A percentile compares a stretch with the other conserved stretches of the same genome.
phyloP scores from a whole-genome alignment of 164 flowering plant genomes.

The Taxillus chinensis region DNA sequence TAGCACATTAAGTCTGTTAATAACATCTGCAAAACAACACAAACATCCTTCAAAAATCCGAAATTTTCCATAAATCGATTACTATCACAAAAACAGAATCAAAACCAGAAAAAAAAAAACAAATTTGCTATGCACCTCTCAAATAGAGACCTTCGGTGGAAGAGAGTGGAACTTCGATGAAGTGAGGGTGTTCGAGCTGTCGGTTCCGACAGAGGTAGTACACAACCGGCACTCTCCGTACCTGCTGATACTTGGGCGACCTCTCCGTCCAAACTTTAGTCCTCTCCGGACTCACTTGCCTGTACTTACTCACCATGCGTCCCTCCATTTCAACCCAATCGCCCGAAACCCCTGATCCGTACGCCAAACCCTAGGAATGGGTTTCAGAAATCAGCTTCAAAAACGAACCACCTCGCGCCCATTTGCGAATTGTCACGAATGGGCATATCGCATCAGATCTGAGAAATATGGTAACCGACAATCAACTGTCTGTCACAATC shows the following conservation, averaged over 20 bases:
- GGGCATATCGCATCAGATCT: background rate
- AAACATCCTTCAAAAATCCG: background rate
- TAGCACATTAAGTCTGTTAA: slow-evolving; percentile 61
- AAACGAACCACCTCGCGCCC: background rate
- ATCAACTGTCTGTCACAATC: too few relatives aligned
- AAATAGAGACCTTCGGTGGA: slow-evolving; percentile 73
- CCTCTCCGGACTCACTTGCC: slow-evolving; percentile 79
- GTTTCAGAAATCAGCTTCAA: too few relatives aligned
- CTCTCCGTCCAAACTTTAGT: slow-evolving; percentile 70
- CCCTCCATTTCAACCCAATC: slow-evolving; percentile 42
- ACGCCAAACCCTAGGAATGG: too few relatives aligned
- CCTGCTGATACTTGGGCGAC: slow-evolving; percentile 58
- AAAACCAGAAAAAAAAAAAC: background rate
- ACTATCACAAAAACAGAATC: too few relatives aligned
- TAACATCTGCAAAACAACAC: slow-evolving; percentile 52
- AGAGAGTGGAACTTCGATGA: slow-evolving; percentile 77
- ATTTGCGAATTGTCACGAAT: background rate
- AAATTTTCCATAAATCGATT: too few relatives aligned
- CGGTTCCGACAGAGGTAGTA: slow-evolving; percentile 80
- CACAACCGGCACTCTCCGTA: slow-evolving; percentile 67
- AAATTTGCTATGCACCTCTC: slow-evolving; percentile 55
- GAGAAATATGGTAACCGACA: background rate
- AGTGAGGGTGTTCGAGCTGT: slow-evolving; percentile 97
- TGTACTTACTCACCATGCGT: slow-evolving; percentile 47
- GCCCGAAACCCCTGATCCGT: too few relatives aligned